These are phyloP conservation scores for Hypoxylon fuscum DNA, from an alignment of 495 filamentous ascomycete genomes.

Conservation along the genomic window DNA sequence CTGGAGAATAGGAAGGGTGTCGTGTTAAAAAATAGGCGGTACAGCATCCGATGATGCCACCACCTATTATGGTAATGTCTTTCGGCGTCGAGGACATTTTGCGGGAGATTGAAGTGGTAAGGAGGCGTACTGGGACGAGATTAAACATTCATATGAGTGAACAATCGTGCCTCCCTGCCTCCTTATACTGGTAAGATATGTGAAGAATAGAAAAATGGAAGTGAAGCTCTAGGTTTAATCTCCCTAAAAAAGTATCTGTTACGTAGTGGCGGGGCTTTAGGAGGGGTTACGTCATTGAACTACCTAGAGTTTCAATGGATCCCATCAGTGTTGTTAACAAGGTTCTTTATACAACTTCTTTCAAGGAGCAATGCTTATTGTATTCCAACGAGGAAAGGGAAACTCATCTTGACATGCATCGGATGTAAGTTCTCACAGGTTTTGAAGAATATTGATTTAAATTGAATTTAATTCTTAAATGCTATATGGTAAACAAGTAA, in stretches of 20 bases:
- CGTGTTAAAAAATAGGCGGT: slow-evolving; percentile 86
- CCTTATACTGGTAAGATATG: no score
- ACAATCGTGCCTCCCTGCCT: no score
- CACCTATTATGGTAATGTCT: slow-evolving; percentile 63
- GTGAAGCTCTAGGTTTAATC: not conserved
- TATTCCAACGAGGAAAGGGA: no score
- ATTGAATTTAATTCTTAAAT: not conserved
- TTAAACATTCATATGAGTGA: slow-evolving; percentile 24
- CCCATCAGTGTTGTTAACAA: no score
- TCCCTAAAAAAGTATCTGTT: no score
- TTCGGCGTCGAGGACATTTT: slow-evolving; percentile 40
- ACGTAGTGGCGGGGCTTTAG: no score
- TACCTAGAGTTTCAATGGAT: no score
- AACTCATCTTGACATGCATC: no score
- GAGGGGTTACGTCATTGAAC: no score
- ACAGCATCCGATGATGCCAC: slow-evolving; percentile 87
- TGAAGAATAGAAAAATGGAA: not conserved
- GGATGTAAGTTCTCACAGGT: not conserved
- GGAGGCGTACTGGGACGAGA: slow-evolving; percentile 13
- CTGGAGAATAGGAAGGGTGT: slow-evolving; percentile 77
- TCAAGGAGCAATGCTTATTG: no score
- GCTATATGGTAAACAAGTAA: not conserved
- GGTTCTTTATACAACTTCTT: no score
- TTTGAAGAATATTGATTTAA: not conserved
- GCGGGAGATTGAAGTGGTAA: slow-evolving; percentile 16